phyloP scores from a whole-genome alignment of 495 filamentous ascomycete species.

The Lasiosphaeria ovina region DNA sequence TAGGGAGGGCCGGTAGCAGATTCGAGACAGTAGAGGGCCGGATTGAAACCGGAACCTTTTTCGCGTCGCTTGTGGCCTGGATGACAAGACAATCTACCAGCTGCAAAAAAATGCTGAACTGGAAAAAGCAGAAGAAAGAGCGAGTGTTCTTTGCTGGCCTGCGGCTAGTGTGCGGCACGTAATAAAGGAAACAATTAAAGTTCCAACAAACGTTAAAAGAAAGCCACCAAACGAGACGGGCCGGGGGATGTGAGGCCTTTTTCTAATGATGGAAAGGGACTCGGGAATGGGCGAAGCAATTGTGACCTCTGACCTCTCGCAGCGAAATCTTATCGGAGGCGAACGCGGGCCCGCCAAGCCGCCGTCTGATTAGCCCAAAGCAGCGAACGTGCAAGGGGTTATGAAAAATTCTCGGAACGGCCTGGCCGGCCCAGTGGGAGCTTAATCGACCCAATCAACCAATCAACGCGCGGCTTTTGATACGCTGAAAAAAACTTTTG shows the following conservation, averaged over 20 bases:
- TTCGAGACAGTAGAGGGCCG: not conserved
- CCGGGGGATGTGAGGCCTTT: not conserved
- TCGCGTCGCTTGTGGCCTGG: too few relatives aligned
- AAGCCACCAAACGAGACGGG: not conserved
- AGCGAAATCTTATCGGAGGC: not conserved
- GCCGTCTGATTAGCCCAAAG: conserved; percentile 2
- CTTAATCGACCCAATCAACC: conserved; percentile 1
- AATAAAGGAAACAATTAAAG: not conserved
- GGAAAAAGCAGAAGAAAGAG: not conserved
- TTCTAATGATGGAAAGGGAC: not conserved
- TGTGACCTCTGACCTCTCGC: not conserved
- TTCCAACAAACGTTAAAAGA: not conserved
- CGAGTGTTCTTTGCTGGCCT: not conserved
- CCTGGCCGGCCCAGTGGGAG: conserved; percentile 3
- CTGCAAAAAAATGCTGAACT: not conserved
- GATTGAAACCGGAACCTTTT: too few relatives aligned
- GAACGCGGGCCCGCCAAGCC: conserved; percentile 8
- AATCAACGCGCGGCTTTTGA: not conserved
- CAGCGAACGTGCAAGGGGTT: not conserved
- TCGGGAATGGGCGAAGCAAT: not conserved
- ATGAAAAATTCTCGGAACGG: conserved; percentile 15
- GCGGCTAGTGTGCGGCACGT: not conserved
- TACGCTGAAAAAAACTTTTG: not conserved
- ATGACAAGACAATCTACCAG: not conserved
- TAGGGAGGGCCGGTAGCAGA: not conserved